These are phyloP conservation scores for Claviceps sp. DNA, from an alignment of 2,329 filamentous ascomycete genomes.

Conservation along the genomic window DNA sequence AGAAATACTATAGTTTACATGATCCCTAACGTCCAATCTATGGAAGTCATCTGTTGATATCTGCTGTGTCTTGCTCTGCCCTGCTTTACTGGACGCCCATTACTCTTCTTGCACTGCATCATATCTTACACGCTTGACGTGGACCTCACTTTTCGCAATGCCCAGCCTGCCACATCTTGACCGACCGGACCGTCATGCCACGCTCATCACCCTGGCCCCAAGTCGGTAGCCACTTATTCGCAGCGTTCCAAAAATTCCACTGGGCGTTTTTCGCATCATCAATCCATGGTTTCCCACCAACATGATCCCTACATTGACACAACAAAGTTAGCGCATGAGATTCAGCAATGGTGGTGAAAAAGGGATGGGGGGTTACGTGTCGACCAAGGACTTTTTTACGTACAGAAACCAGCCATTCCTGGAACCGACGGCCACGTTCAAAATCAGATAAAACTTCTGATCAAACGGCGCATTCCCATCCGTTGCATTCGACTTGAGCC, in stretches of 20 bases:
- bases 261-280: constrained; percentile 25
- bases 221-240: constrained; percentile 29
- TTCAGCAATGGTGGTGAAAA: neutral
- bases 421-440: constrained; percentile 37
- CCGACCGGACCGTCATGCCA: constrained; percentile 31
- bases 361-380: no score
- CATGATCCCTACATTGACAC: constrained; percentile 20
- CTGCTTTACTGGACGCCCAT: no score
- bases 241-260: constrained; percentile 29
- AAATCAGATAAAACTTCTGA: constrained; percentile 35
- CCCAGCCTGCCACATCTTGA: constrained; percentile 32
- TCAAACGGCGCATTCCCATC: constrained; percentile 36
- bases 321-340: no score
- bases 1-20: no score
- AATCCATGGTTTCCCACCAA: constrained; percentile 32
- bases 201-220: constrained; percentile 29
- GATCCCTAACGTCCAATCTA: no score
- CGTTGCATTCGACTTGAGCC: constrained; percentile 23
- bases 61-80: no score
- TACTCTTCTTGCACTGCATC: no score
- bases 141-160: constrained; percentile 6
- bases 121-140: neutral
- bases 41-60: no score
- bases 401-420: constrained; percentile 34
- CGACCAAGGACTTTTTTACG: constrained; percentile 6